These are phyloP conservation scores for Cupressus sempervirens DNA, from an alignment of 75 land plant species.

Conservation along the genomic window DNA sequence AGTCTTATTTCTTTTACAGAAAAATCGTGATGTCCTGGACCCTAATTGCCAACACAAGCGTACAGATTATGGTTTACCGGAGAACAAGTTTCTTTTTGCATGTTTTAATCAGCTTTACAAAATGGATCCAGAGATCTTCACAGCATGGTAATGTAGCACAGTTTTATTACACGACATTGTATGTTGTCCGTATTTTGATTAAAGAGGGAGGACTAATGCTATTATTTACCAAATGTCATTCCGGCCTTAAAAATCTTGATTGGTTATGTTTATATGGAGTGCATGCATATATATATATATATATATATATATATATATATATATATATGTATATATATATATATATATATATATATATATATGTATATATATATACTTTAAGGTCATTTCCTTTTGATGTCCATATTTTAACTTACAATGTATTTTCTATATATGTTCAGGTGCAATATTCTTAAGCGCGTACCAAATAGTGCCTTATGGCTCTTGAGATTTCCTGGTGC, in stretches of 20 bases:
- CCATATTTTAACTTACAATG: constrained; percentile 2
- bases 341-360: too few relatives aligned
- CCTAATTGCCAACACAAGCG: constrained; percentile 70
- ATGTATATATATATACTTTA: too few relatives aligned
- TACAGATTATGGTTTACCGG: constrained; percentile 96
- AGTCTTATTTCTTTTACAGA: constrained; percentile 44
- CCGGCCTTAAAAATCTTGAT: background rate
- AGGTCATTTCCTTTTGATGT: background rate
- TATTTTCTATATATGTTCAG: constrained; percentile 29
- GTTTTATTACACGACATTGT: background rate
- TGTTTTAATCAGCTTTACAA: constrained; percentile 99
- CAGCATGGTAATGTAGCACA: constrained; percentile 58
- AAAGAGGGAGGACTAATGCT: background rate
- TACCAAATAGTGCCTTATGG: constrained; percentile 96
- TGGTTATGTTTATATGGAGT: background rate
- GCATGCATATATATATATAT: constrained; percentile 2
- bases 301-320: too few relatives aligned
- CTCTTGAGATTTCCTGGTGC: constrained; percentile 97
- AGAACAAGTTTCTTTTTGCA: constrained; percentile 92
- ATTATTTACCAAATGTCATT: background rate
- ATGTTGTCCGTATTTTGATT: background rate
- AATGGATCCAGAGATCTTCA: constrained; percentile 98
- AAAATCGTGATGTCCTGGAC: constrained; percentile 88
- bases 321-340: too few relatives aligned
- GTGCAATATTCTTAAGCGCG: constrained; percentile 96